These are phyloP conservation scores for Cucumis cinereus DNA, from an alignment of 306 rosid species.

Conservation along the genomic window DNA sequence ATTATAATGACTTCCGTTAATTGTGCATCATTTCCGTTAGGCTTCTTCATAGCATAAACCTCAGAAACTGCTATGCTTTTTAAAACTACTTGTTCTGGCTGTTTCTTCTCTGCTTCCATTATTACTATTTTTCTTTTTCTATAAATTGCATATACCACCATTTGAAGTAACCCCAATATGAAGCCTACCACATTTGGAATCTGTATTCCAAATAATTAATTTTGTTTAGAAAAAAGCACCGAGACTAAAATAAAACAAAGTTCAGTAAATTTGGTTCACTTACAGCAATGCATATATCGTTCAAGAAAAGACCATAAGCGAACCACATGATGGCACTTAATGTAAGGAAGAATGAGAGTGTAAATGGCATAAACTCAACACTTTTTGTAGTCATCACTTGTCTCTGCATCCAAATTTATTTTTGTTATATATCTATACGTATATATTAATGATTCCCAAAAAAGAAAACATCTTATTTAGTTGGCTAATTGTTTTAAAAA, in stretches of 20 bases:
- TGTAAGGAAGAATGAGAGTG: conserved; percentile 60
- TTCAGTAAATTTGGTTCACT: not conserved
- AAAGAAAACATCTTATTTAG: too few species aligned
- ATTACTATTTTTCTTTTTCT: conserved; percentile 15
- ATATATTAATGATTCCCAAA: too few species aligned
- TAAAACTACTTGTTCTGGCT: not conserved
- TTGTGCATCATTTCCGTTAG: conserved; percentile 1
- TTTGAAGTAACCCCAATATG: conserved; percentile 44
- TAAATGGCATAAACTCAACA: conserved; percentile 75
- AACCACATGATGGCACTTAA: conserved; percentile 83
- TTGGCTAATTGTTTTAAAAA: too few species aligned
- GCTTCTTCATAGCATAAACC: not conserved
- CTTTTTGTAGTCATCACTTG: conserved; percentile 68
- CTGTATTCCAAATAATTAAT: conserved; percentile 12
- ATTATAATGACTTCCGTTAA: not conserved
- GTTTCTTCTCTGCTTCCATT: conserved; percentile 11
- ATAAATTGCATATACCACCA: conserved; percentile 50
- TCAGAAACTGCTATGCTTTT: conserved; percentile 6
- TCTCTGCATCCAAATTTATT: conserved; percentile 23
- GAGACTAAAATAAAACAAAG: too few species aligned
- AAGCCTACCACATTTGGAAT: conserved; percentile 69
- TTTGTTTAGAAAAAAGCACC: too few species aligned
- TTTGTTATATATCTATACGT: too few species aligned
- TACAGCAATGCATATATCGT: conserved; percentile 72
- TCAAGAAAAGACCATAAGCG: conserved; percentile 52